Conservation (phyloP, 345 rosid species). For the Kernera saxatilis region DNA sequence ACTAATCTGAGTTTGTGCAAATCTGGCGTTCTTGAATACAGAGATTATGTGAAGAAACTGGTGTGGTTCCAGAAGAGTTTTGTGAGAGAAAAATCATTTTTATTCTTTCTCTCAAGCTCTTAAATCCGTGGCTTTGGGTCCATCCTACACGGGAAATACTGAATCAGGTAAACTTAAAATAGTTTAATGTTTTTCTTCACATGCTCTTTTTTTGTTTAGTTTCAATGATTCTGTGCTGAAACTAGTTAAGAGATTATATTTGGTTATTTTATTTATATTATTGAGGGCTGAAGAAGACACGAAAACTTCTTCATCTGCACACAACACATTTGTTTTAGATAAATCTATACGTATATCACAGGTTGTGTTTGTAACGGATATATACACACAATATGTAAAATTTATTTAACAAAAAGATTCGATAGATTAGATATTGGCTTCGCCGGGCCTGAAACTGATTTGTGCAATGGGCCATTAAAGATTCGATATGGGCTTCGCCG, state of each 20-base stretch:
- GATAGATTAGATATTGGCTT: too few relatives aligned
- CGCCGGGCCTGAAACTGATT: too few relatives aligned
- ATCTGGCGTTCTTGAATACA: background rate
- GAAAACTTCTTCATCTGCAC: background rate
- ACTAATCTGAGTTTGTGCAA: background rate
- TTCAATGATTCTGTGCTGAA: conserved; percentile 8
- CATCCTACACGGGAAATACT: background rate
- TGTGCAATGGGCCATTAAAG: too few relatives aligned
- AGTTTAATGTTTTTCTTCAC: background rate
- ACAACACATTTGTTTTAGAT: background rate
- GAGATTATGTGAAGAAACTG: conserved; percentile 6
- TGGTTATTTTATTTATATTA: background rate
- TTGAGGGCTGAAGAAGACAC: background rate
- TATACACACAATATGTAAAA: too few relatives aligned
- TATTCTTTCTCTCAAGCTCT: background rate
- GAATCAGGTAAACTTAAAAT: background rate
- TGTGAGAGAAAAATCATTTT: background rate
- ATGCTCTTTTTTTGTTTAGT: background rate
- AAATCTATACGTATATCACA: background rate
- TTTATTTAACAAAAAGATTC: too few relatives aligned
- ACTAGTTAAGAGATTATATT: background rate
- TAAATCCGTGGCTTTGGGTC: background rate
- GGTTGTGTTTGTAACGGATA: too few relatives aligned
- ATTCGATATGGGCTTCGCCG: too few relatives aligned
- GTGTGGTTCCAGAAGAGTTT: background rate